Evolutionary conservation across 1,284 basidiomycete species (phyloP).

Genomic region (Mycosarcoma maydis): DNA sequence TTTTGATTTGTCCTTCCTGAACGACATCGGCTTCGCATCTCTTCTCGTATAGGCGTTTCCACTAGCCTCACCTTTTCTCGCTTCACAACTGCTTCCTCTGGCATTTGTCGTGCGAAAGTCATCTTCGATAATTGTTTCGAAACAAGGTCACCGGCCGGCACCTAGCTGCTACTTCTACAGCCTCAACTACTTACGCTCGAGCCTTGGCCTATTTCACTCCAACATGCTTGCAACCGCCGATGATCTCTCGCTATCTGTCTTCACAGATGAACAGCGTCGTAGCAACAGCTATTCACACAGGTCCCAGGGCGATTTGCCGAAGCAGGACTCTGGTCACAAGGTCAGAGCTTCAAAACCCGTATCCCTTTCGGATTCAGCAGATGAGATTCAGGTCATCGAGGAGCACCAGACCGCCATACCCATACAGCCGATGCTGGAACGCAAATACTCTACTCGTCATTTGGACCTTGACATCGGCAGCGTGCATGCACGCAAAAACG

Average conservation of each 20-base stretch:
- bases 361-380: slow-evolving; percentile 7
- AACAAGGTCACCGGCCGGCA: too few relatives aligned
- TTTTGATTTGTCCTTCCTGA: background rate
- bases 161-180: too few relatives aligned
- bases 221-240: slow-evolving; percentile 27
- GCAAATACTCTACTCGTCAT: slow-evolving; percentile 19
- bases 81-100: too few relatives aligned
- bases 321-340: background rate
- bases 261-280: background rate
- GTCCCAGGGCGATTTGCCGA: background rate
- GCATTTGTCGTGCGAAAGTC: too few relatives aligned
- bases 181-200: background rate
- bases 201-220: background rate
- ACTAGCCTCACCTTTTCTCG: too few relatives aligned
- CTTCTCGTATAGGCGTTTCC: too few relatives aligned
- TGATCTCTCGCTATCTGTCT: slow-evolving; percentile 10
- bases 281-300: background rate
- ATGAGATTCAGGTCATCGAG: slow-evolving; percentile 40
- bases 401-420: slow-evolving; percentile 31
- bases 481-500: slow-evolving; percentile 14
- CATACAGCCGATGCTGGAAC: slow-evolving; percentile 9
- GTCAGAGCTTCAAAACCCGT: background rate
- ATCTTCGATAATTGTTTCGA: too few relatives aligned
- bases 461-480: slow-evolving; percentile 34
- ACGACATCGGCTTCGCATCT: too few relatives aligned